Percentiles rank a stretch among this genome's conserved stretches.
Evolutionary conservation across 306 rosid genomes (phyloP).

Genomic region (Casuarina glauca): DNA sequence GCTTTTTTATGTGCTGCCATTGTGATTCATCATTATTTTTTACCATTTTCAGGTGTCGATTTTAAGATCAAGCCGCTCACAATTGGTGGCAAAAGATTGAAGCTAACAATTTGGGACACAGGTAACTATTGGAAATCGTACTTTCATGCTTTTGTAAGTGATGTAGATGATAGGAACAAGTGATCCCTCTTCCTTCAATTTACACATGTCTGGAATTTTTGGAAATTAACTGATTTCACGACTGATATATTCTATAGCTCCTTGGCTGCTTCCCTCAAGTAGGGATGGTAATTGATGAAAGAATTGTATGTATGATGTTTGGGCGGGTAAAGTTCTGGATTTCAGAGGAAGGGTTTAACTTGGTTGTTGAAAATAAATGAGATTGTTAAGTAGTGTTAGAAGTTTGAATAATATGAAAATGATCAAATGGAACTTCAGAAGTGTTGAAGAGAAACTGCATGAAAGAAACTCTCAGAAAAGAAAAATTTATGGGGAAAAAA

Average conservation of each 20-base stretch:
- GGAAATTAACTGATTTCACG: neutral
- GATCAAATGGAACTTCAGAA: neutral
- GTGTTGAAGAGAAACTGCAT: neutral
- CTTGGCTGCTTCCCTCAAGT: neutral
- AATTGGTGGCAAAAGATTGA: conserved; percentile 73
- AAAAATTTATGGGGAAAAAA: neutral
- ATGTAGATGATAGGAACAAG: neutral
- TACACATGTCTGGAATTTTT: neutral
- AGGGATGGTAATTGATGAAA: neutral
- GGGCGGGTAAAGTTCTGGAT: neutral
- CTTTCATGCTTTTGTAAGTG: conserved; percentile 1
- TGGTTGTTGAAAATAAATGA: neutral
- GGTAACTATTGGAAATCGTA: conserved; percentile 42
- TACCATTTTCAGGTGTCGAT: conserved; percentile 76
- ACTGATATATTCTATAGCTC: neutral
- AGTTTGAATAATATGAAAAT: neutral
- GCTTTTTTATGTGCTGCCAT: neutral
- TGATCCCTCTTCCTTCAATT: neutral
- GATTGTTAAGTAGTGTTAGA: neutral
- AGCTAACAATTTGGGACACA: conserved; percentile 99
- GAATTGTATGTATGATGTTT: neutral
- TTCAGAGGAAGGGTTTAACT: neutral
- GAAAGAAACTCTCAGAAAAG: neutral
- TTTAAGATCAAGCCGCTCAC: conserved; percentile 85
- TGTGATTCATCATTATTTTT: conserved; percentile 1